A percentile compares a stretch with the other conserved stretches of the same genome.
These are phyloP conservation scores for Adansonia digitata DNA, from an alignment of 345 rosid species.

Conservation along the genomic window DNA sequence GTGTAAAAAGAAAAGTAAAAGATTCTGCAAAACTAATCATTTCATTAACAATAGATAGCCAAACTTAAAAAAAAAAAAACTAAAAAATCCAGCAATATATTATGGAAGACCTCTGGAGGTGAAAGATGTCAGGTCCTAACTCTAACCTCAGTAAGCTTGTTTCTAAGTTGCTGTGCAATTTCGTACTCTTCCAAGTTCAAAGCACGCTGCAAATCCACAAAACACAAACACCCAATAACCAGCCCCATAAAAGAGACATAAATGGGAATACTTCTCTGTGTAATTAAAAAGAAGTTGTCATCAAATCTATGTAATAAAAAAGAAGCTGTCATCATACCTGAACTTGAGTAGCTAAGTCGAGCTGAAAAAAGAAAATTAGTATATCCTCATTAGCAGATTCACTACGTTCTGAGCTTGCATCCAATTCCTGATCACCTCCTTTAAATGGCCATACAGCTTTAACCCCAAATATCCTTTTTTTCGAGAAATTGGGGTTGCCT, in stretches of 20 bases:
- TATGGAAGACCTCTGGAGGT: background rate
- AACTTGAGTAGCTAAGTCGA: slow-evolving; percentile 81
- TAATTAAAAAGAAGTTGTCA: background rate
- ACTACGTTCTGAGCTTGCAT: slow-evolving; percentile 66
- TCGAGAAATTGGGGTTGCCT: slow-evolving; percentile 21
- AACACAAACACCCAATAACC: slow-evolving; percentile 8
- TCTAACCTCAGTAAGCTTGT: slow-evolving; percentile 80
- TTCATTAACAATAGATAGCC: background rate
- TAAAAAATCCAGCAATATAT: background rate
- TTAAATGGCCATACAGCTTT: slow-evolving; percentile 84
- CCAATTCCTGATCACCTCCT: slow-evolving; percentile 51
- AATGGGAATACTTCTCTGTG: background rate
- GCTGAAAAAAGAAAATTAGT: slow-evolving; percentile 80
- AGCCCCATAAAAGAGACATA: background rate
- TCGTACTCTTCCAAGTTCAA: slow-evolving; percentile 84
- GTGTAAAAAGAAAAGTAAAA: background rate
- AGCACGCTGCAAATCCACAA: slow-evolving; percentile 58
- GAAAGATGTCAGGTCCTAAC: slow-evolving; percentile 2
- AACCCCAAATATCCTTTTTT: slow-evolving; percentile 43
- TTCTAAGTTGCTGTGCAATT: slow-evolving; percentile 73
- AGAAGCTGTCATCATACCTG: slow-evolving; percentile 44
- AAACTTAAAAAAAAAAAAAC: background rate
- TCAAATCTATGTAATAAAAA: background rate
- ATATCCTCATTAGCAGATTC: slow-evolving; percentile 92
- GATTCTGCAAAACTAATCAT: background rate